Evolutionary conservation across 805 yeast species (phyloP).

Genomic region (Saccharomycopsis olivae): DNA sequence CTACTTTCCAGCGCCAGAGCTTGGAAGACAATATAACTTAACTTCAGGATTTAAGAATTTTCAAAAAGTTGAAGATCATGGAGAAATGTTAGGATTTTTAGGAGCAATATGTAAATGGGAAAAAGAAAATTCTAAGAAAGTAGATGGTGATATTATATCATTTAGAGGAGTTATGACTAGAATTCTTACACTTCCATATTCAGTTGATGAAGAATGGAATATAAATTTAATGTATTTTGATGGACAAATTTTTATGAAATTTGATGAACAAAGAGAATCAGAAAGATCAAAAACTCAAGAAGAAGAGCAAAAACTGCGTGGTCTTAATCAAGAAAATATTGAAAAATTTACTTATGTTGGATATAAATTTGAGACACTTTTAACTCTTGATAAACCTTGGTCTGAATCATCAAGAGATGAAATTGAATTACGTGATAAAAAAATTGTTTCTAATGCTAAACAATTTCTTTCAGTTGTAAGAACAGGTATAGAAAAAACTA

Average conservation of each 20-base stretch:
- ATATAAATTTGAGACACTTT: slow-evolving; percentile 74
- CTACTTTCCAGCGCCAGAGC: slow-evolving; percentile 66
- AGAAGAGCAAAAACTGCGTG: slow-evolving; percentile 24
- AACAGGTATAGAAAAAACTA: slow-evolving; percentile 71
- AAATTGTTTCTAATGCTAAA: slow-evolving; percentile 55
- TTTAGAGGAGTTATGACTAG: slow-evolving; percentile 80
- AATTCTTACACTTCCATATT: slow-evolving; percentile 58
- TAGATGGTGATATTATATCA: slow-evolving; percentile 59
- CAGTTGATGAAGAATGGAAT: slow-evolving; percentile 43
- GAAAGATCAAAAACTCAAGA: slow-evolving; percentile 2
- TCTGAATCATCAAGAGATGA: slow-evolving; percentile 50
- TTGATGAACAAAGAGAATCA: slow-evolving; percentile 20
- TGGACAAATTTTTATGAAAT: slow-evolving; percentile 58
- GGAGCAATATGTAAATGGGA: slow-evolving; percentile 33
- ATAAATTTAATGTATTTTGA: slow-evolving; percentile 62
- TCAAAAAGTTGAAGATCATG: slow-evolving; percentile 41
- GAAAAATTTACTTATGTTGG: slow-evolving; percentile 51
- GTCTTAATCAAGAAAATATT: slow-evolving; percentile 19
- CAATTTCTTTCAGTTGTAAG: slow-evolving; percentile 75
- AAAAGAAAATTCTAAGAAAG: slow-evolving; percentile 28
- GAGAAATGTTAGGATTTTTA: slow-evolving; percentile 47
- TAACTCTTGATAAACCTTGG: slow-evolving; percentile 73
- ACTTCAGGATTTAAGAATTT: slow-evolving; percentile 54
- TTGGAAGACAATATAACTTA: slow-evolving; percentile 56
- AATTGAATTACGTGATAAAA: slow-evolving; percentile 56